Evolutionary conservation across 2,329 filamentous ascomycete species (phyloP), one percentile per base, ranked within the genome.

Genomic region (Bipolaris sorokiniana): DNA sequence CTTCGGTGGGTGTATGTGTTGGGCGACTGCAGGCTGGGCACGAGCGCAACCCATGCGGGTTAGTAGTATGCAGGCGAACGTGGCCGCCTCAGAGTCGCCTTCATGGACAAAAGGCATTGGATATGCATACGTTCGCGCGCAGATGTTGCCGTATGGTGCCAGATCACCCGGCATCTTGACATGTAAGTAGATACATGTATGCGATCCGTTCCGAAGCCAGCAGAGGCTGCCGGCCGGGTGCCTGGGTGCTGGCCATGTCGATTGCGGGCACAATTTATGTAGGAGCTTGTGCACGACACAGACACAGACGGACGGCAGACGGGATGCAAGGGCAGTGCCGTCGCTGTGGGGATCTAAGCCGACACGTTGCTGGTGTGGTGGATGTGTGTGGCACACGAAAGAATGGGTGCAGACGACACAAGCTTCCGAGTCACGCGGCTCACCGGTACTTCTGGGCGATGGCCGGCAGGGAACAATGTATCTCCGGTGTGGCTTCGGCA

Each of bases 21-120:
- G 74, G 73, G 74, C 74, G 73, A 76, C 72, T 75, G 70, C 65
- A 69, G 61, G 69, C 58, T 62, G 70, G 70, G 73, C 73, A 76
- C 68, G 68, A 74, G 65, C 62, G 56, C 66, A 70, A 38, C 68
- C 67, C 60, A 65, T 73, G 68, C 48, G 68, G 73, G 63, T 69
- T 76, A 76, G 74, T 63, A 60, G 58, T 65, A 68, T 72, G 73
- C 72, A 75, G 56, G 72, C 70, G 67, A 71, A 76, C 70, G 74
- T 76, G 73, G 69, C 68, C 65, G 65, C 54, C 69, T 66, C 49
- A 68, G 68, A 76, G 68, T 76, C 72, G 74, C 71, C 67, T 76
- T 48, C 65, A 56, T 63, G 44, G 52, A 53, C 56, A 63, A 67
- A 67, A 62, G 66, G 61, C 64, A 62, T 57, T 66, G 51, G 58